phyloP scores from a whole-genome alignment of 2,329 filamentous ascomycete genomes.

The Colletotrichum plurivorum region DNA sequence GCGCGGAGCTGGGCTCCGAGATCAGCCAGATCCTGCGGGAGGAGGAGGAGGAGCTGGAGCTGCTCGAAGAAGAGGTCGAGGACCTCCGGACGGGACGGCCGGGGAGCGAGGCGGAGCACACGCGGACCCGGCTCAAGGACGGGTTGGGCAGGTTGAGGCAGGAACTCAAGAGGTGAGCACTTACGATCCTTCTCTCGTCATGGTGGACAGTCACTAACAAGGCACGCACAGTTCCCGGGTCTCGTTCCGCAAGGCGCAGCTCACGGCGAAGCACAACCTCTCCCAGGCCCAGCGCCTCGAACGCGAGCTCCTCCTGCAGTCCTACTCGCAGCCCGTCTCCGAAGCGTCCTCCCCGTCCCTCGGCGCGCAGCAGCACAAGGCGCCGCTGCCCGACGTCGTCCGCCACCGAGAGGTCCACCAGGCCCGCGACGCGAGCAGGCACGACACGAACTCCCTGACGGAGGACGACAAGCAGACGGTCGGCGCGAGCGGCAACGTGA shows the following conservation, averaged over 20 bases:
- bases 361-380: conserved; percentile 43
- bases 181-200: not conserved
- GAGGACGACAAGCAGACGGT: conserved; percentile 81
- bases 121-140: conserved; percentile 76
- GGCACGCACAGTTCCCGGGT: conserved; percentile 63
- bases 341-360: conserved; percentile 50
- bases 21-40: conserved; percentile 84
- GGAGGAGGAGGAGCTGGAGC: conserved; percentile 86
- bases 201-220: not conserved
- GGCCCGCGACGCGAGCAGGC: conserved; percentile 16
- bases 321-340: conserved; percentile 64
- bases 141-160: conserved; percentile 75
- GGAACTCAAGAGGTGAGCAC: conserved; percentile 77
- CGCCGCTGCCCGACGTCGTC: conserved; percentile 40
- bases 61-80: conserved; percentile 82
- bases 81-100: conserved; percentile 71
- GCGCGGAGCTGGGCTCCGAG: conserved; percentile 82
- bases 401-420: conserved; percentile 49
- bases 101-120: conserved; percentile 70
- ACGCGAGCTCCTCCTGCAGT: conserved; percentile 80
- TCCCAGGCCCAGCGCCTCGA: conserved; percentile 82
- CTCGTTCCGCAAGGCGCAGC: conserved; percentile 85
- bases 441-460: conserved; percentile 56
- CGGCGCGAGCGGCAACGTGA: conserved; percentile 86
- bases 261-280: conserved; percentile 82